Percentiles rank a stretch among this genome's conserved stretches.
These are phyloP conservation scores for Synura sp. DNA, from an alignment of 352 stramenopile species.

Conservation along the genomic window DNA sequence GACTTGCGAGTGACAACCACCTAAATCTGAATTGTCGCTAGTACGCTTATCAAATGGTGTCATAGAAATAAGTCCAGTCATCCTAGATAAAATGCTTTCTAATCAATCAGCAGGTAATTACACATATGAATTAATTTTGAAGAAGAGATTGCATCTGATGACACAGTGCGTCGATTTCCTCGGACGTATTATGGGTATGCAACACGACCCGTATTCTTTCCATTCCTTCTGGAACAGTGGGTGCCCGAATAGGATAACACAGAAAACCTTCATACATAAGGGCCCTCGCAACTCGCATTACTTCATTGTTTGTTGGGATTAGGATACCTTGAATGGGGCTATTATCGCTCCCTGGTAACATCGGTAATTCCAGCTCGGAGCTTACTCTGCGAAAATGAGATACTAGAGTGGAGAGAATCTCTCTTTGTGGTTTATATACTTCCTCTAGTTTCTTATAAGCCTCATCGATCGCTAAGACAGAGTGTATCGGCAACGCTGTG, in stretches of 20 bases:
- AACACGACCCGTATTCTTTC: slow-evolving; percentile 93
- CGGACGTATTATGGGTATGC: slow-evolving; percentile 90
- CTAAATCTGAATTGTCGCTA: too few relatives aligned
- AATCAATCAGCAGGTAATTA: too few relatives aligned
- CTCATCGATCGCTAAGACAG: neutral
- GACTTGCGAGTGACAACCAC: too few relatives aligned
- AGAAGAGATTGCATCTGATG: too few relatives aligned
- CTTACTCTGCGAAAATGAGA: slow-evolving; percentile 65
- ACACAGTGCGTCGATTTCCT: too few relatives aligned
- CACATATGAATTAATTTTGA: too few relatives aligned
- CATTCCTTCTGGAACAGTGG: slow-evolving; percentile 83
- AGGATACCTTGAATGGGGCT: slow-evolving; percentile 93
- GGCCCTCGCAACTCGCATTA: slow-evolving; percentile 22
- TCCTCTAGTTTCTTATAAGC: neutral
- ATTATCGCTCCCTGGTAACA: slow-evolving; percentile 55
- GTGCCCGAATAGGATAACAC: slow-evolving; percentile 87
- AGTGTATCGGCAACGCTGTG: slow-evolving; percentile 78
- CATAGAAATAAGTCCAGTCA: too few relatives aligned
- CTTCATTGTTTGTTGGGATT: slow-evolving; percentile 76
- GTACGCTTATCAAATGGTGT: too few relatives aligned
- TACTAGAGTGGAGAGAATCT: slow-evolving; percentile 59
- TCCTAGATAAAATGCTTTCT: too few relatives aligned
- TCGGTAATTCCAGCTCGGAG: slow-evolving; percentile 56
- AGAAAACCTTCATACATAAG: slow-evolving; percentile 67
- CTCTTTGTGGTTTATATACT: slow-evolving; percentile 29